These are phyloP conservation scores for Solanum sejunctum DNA, from an alignment of 257 asterid species.

Conservation along the genomic window DNA sequence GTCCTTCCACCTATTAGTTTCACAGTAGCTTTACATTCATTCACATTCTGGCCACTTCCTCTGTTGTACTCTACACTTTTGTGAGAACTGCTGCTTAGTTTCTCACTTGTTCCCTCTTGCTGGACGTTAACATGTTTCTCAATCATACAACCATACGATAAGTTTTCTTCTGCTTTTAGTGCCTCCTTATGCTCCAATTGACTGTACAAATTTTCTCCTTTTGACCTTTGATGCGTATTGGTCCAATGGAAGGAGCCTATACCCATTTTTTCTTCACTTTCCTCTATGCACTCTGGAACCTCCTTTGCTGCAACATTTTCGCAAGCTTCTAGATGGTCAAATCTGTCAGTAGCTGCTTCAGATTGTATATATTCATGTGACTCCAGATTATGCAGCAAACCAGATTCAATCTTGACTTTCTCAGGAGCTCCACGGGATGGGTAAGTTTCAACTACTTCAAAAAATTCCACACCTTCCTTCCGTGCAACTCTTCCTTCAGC, in stretches of 20 bases:
- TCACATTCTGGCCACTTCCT: constrained; percentile 15
- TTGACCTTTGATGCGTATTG: constrained; percentile 11
- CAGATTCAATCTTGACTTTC: constrained; percentile 12
- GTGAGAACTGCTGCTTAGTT: constrained; percentile 6
- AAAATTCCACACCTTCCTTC: constrained; percentile 50
- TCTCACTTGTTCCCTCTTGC: constrained; percentile 19
- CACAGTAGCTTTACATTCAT: constrained; percentile 12
- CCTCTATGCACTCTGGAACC: constrained; percentile 18
- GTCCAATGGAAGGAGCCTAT: constrained; percentile 7
- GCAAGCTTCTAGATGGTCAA: constrained; percentile 11
- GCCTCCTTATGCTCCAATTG: constrained; percentile 19
- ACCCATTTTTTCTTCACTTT: constrained; percentile 12
- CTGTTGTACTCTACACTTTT: constrained; percentile 12
- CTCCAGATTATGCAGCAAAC: constrained; percentile 10
- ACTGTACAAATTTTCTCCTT: constrained; percentile 3
- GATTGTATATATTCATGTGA: constrained; percentile 8
- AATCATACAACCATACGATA: background rate
- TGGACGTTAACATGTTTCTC: constrained; percentile 12
- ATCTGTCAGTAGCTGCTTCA: constrained; percentile 9
- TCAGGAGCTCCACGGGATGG: constrained; percentile 11
- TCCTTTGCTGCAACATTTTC: constrained; percentile 16
- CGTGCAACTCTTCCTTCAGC: constrained; percentile 37
- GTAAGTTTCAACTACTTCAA: constrained; percentile 56
- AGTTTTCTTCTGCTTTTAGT: constrained; percentile 8
- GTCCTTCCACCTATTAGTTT: constrained; percentile 7